Base-by-base conservation (phyloP, 2,329 filamentous ascomycete species). In the Monilinia polystroma region DNA sequence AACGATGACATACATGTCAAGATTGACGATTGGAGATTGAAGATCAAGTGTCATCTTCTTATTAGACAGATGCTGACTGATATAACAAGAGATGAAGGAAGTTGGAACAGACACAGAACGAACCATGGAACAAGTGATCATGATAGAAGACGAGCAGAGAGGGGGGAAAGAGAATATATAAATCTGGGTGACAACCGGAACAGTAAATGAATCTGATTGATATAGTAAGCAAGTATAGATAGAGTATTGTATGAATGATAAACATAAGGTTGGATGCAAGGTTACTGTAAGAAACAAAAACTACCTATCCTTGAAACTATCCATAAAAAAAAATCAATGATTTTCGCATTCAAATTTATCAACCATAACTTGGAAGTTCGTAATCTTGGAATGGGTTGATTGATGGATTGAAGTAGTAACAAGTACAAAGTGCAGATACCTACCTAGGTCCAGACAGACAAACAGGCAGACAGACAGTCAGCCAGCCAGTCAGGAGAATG, bases 111-210 rank as follows among this genome's bases (percentile, higher is more conserved):
- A 29, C 29, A 29, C 32, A 41, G 11, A 49, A 49, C 47, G 8
- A 49, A 23, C 20, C 47, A 49, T 49, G 11, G 47, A 49, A 49
- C n/a, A 32, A 18, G 32, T 29, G 57, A 23, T 23, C 23, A 23
- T 23, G 23, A 43, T 23, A 49, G 20, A 23, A 49, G 20, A 23
- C 47, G 14, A 59, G 57, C 29, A 59, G 57, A 59, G 26, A 29
- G 20, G 47, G 14, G 14, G 20, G 20, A 5, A 35, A 35, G 10
- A 20, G 20, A 2, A 32, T 54, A 45, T 35, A 8, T 35, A 5
- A 35, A 35, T 59, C 18, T 59, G 56, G 20, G 56, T 59, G 56
- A 41, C 29, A 20, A 47, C 47, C 43, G 56, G 26, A 26, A n/a
- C 32, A 41, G 29, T 29, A 20, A 58, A 35, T 35, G 1, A 35